Evolutionary conservation across 1,139 yeast species (phyloP), one percentile per base, ranked within the genome.

Genomic region (Geotrichum macrosporum): DNA sequence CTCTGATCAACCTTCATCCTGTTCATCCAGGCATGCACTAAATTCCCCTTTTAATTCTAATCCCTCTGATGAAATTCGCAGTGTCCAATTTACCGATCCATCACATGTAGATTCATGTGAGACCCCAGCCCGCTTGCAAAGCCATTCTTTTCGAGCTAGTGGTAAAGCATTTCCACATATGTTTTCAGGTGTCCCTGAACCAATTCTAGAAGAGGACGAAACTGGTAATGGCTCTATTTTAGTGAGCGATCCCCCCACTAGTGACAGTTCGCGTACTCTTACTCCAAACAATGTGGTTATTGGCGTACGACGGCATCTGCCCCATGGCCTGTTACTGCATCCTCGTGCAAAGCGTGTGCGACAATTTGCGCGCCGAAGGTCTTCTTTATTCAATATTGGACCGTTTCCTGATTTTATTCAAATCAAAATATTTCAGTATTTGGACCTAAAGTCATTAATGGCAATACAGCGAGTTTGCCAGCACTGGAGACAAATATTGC

Each of bases 401-500:
- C 76, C 80, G 1, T 65, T 81, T 32, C 80, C 85, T 0, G 88
- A 81, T 58, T 66, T 75, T 12, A 60, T 80, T 2, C 66, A 81
- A 37, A 60, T 80, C 22, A 67, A 67, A 47, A 73, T 80, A 1
- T 80, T 82, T 55, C 73, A 74, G 44, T 69, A 69, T 49, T 62
- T 81, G 45, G 70, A 75, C 5, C 64, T 82, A 32, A 80, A 80
- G 1, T 74, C 74, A 10, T 63, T 80, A 50, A 79, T 81, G 84
- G 74, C 69, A 55, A 59, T 78, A 53, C 66, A 82, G 46, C 56
- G 71, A 3, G 77, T 81, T 34, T 77, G 81, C 57, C 69, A 75
- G 51, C 72, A 82, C 57, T 82, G 88, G 88, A 71, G 83, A 53
- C 84, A 80, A 54, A 65, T 82, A 40, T 62, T 81, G n/a, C 75